These are phyloP conservation scores for Onygena corvina DNA, from an alignment of 2,329 filamentous ascomycete genomes.

Conservation along the genomic window DNA sequence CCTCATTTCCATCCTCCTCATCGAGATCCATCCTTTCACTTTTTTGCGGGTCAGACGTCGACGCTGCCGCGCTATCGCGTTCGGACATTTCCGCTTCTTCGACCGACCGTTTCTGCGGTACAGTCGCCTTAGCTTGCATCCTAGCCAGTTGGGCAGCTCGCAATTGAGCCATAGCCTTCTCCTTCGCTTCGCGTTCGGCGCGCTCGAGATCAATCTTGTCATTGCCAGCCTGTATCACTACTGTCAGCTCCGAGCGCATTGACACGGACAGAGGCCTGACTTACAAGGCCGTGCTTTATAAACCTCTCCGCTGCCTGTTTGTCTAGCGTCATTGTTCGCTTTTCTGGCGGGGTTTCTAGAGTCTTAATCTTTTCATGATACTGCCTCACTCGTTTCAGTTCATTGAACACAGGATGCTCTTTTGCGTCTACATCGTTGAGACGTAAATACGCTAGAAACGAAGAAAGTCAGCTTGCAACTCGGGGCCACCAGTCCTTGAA, in stretches of 20 bases:
- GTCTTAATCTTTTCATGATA: conserved; percentile 88
- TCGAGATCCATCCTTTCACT: conserved; percentile 22
- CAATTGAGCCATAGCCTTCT: conserved; percentile 39
- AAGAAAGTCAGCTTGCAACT: background rate
- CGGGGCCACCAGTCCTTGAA: background rate
- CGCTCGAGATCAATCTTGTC: conserved; percentile 41
- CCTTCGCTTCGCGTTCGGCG: conserved; percentile 40
- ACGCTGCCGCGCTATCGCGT: background rate
- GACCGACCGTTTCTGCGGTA: conserved; percentile 14
- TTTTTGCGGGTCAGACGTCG: conserved; percentile 16
- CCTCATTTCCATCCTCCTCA: conserved; percentile 22
- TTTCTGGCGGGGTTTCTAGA: conserved; percentile 51
- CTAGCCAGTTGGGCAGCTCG: conserved; percentile 36
- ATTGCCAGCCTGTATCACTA: conserved; percentile 35
- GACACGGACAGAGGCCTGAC: conserved; percentile 17
- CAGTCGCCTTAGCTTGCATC: conserved; percentile 20
- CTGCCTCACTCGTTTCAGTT: conserved; percentile 74
- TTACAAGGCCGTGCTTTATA: conserved; percentile 66
- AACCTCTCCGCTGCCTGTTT: conserved; percentile 70
- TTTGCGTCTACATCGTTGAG: conserved; percentile 71
- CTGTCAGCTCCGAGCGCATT: background rate
- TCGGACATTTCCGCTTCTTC: conserved; percentile 7
- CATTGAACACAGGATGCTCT: conserved; percentile 70
- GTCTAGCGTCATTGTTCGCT: conserved; percentile 51
- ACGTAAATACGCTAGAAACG: conserved; percentile 53